Evolutionary conservation across 805 yeast species (phyloP).

Genomic region (Danielozyma ontarioensis): DNA sequence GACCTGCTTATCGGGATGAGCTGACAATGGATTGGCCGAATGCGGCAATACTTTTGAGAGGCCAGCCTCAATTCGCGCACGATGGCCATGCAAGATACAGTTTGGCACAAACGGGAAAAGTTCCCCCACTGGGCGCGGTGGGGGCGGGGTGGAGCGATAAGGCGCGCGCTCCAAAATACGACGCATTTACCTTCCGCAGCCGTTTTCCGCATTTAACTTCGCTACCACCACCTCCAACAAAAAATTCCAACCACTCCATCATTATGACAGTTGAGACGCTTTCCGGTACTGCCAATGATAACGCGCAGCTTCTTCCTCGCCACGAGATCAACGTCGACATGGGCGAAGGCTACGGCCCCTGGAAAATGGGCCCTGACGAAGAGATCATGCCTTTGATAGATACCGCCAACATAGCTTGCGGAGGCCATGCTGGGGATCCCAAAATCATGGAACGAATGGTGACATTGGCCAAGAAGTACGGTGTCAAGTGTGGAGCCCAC

Average conservation of each 20-base stretch:
- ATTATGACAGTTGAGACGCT: slow-evolving; percentile 14
- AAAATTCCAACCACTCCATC: slow-evolving; percentile 11
- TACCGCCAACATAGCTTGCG: slow-evolving; percentile 37
- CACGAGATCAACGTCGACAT: slow-evolving; percentile 29
- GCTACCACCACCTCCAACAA: slow-evolving; percentile 4
- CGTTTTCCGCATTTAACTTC: background rate
- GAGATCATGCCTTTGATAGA: slow-evolving; percentile 36
- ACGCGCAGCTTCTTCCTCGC: slow-evolving; percentile 11
- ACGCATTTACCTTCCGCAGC: background rate
- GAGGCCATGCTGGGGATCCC: slow-evolving; percentile 38
- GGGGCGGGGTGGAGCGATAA: too few species aligned
- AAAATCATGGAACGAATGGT: slow-evolving; percentile 31
- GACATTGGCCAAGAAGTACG: slow-evolving; percentile 25
- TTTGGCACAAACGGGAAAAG: too few species aligned
- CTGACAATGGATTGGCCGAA: too few species aligned
- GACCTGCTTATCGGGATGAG: too few species aligned
- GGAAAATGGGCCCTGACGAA: slow-evolving; percentile 35
- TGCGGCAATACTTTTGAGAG: too few species aligned
- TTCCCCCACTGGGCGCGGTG: too few species aligned
- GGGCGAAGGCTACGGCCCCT: slow-evolving; percentile 35
- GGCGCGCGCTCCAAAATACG: too few species aligned
- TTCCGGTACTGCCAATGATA: slow-evolving; percentile 6
- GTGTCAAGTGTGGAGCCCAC: slow-evolving; percentile 34
- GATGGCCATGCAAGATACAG: too few species aligned
- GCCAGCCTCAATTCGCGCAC: too few species aligned